These are phyloP conservation scores for Chlamydomonas sp. DNA, from an alignment of 139 green algal genomes.

Conservation along the genomic window DNA sequence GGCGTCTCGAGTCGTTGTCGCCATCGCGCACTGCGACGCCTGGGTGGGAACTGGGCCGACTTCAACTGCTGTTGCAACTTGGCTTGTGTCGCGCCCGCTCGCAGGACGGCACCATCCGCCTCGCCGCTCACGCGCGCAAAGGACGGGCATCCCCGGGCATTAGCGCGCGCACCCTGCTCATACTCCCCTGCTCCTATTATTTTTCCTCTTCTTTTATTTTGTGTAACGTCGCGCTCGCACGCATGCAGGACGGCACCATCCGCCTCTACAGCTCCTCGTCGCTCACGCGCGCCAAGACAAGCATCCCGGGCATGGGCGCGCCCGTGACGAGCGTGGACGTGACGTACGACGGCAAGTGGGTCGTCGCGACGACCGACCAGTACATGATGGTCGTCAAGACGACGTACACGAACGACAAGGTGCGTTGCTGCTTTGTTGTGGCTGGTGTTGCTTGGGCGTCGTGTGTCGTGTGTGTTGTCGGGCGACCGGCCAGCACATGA, in stretches of 20 bases:
- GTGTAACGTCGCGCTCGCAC: background rate
- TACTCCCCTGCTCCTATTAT: background rate
- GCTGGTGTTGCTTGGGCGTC: background rate
- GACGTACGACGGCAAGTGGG: constrained; percentile 49
- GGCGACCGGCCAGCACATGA: too few relatives aligned
- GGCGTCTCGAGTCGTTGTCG: too few relatives aligned
- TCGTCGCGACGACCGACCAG: constrained; percentile 85
- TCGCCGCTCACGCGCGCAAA: background rate
- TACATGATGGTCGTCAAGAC: constrained; percentile 94
- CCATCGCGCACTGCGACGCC: too few relatives aligned
- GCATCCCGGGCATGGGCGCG: constrained; percentile 79
- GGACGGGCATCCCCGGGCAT: background rate
- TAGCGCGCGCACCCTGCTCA: background rate
- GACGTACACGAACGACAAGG: constrained; percentile 59
- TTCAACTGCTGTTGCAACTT: background rate
- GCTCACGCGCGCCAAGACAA: constrained; percentile 70
- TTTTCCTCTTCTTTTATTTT: background rate
- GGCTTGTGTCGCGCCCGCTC: background rate
- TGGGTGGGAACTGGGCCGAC: too few relatives aligned
- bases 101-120: constrained; percentile 17
- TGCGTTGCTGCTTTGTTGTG: background rate
- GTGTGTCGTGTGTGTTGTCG: too few relatives aligned
- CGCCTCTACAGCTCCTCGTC: constrained; percentile 81
- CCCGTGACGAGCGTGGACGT: constrained; percentile 69
- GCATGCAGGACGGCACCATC: constrained; percentile 41